These are phyloP conservation scores for Fusarium graminum DNA, from an alignment of 2,329 filamentous ascomycete genomes.

Conservation along the genomic window DNA sequence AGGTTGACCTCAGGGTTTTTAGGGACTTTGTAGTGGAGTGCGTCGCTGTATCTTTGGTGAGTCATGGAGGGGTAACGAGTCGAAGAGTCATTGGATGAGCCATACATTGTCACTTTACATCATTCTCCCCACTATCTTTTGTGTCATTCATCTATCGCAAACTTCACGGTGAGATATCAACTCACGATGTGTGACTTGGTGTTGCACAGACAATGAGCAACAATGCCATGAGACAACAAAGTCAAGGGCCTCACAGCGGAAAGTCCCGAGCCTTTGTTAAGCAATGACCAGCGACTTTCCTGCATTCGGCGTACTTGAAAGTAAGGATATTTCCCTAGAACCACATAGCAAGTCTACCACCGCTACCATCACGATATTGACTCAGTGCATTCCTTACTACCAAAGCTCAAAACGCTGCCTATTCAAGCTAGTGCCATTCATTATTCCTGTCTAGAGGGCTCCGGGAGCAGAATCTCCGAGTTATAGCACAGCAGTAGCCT, in stretches of 20 bases:
- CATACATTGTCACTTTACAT: slow-evolving; percentile 23
- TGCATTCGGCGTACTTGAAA: not conserved
- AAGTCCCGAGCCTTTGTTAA: slow-evolving; percentile 16
- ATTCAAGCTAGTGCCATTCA: slow-evolving; percentile 12
- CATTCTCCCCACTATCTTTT: not conserved
- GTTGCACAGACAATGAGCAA: not conserved
- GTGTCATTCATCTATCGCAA: not conserved
- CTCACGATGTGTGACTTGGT: slow-evolving; percentile 7
- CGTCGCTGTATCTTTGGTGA: slow-evolving; percentile 26
- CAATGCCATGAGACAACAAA: not conserved
- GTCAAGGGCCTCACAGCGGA: slow-evolving; percentile 23
- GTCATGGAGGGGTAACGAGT: slow-evolving; percentile 37
- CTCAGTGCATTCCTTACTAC: slow-evolving; percentile 29
- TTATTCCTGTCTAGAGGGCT: not conserved
- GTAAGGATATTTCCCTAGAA: not conserved
- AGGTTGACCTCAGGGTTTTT: slow-evolving; percentile 28
- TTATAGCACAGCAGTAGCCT: not conserved
- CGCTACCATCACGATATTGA: slow-evolving; percentile 14
- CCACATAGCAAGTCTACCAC: slow-evolving; percentile 7
- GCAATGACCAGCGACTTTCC: slow-evolving; percentile 21
- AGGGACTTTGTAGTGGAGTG: slow-evolving; percentile 26
- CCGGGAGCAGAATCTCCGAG: not conserved
- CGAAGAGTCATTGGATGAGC: slow-evolving; percentile 31
- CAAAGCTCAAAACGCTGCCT: not conserved
- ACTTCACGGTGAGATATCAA: not conserved